A percentile compares a stretch with the other conserved stretches of the same genome.
Evolutionary conservation across 805 yeast species (phyloP).

Genomic region (Wickerhamomyces bovis): DNA sequence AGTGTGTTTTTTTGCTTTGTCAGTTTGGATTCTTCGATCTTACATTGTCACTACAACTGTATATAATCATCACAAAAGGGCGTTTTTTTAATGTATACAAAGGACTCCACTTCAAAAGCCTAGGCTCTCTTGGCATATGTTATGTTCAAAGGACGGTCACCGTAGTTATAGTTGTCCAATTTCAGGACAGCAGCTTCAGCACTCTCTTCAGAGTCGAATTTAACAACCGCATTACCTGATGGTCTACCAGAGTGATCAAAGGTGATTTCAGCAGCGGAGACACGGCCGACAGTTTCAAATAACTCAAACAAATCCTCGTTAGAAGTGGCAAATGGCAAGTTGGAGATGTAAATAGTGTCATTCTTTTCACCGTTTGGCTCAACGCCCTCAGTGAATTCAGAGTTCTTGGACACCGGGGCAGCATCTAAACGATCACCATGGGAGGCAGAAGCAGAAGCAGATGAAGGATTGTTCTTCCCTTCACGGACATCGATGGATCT

Average conservation of each 20-base stretch:
- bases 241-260: constrained; percentile 57
- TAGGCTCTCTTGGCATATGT: constrained; percentile 46
- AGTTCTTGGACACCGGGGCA: constrained; percentile 1
- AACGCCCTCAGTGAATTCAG: constrained; percentile 64
- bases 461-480: constrained; percentile 40
- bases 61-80: no score
- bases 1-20: no score
- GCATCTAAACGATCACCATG: background rate
- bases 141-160: constrained; percentile 66
- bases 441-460: background rate
- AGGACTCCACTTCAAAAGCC: background rate
- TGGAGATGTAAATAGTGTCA: constrained; percentile 58
- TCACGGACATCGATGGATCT: constrained; percentile 75
- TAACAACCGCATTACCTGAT: constrained; percentile 81
- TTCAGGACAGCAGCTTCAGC: constrained; percentile 74
- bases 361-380: constrained; percentile 55
- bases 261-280: constrained; percentile 71
- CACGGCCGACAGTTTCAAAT: constrained; percentile 78
- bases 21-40: no score
- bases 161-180: constrained; percentile 76
- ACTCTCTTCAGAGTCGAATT: constrained; percentile 56
- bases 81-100: background rate
- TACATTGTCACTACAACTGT: no score
- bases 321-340: constrained; percentile 87
- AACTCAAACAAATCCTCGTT: constrained; percentile 78